phyloP scores from a whole-genome alignment of 2,329 filamentous ascomycete genomes.

The Botrytis paeoniae region DNA sequence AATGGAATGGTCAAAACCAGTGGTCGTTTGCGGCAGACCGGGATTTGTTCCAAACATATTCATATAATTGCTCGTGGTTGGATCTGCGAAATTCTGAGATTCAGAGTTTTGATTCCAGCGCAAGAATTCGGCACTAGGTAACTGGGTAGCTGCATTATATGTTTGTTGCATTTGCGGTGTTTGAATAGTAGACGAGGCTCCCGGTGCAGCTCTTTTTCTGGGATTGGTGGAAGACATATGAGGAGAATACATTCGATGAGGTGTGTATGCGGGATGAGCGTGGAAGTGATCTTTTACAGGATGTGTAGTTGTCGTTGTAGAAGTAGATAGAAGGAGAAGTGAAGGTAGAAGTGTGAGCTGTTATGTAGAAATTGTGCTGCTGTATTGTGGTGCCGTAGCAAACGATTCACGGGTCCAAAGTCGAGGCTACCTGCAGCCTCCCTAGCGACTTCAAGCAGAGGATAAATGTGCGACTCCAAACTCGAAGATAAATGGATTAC shows the following conservation, averaged over 20 bases:
- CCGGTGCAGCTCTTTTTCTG: slow-evolving; percentile 73
- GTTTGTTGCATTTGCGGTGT: slow-evolving; percentile 51
- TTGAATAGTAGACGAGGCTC: slow-evolving; percentile 61
- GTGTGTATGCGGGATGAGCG: neutral
- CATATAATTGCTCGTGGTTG: slow-evolving; percentile 33
- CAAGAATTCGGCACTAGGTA: slow-evolving; percentile 51
- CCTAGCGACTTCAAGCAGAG: slow-evolving; percentile 28
- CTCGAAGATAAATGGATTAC: slow-evolving; percentile 20
- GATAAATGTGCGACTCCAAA: slow-evolving; percentile 20
- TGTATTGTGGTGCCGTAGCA: neutral
- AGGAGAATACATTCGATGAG: slow-evolving; percentile 26
- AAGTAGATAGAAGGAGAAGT: neutral
- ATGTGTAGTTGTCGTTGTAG: neutral
- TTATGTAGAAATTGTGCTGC: neutral
- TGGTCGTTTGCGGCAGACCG: slow-evolving; percentile 25
- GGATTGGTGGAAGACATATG: slow-evolving; percentile 46
- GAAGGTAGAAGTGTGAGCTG: neutral
- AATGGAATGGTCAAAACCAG: slow-evolving; percentile 29
- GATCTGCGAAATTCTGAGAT: slow-evolving; percentile 38
- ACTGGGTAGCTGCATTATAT: slow-evolving; percentile 44
- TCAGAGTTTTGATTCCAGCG: slow-evolving; percentile 49
- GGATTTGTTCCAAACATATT: slow-evolving; percentile 26
- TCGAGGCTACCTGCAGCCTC: slow-evolving; percentile 38
- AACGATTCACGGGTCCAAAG: slow-evolving; percentile 14
- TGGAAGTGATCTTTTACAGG: neutral